Percentiles rank a stretch among this genome's conserved stretches.
Conservation (phyloP, 306 rosid species). For the Psophocarpus tetragonolobus region DNA sequence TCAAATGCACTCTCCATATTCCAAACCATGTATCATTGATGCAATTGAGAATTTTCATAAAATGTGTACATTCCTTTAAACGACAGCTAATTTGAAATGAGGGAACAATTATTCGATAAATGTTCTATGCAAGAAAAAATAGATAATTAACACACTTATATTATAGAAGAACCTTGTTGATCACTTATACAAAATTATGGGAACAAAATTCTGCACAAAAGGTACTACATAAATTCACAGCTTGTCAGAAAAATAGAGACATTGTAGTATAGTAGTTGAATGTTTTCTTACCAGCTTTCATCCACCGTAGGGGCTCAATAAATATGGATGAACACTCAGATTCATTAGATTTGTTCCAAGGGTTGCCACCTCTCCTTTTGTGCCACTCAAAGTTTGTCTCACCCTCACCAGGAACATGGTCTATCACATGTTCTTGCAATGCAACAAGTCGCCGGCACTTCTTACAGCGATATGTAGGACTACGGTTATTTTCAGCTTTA, state of each 20-base stretch:
- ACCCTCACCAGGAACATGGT: constrained; percentile 87
- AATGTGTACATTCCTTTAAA: background rate
- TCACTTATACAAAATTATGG: background rate
- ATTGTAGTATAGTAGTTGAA: constrained; percentile 14
- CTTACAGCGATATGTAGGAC: constrained; percentile 79
- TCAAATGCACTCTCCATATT: background rate
- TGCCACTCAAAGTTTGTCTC: constrained; percentile 73
- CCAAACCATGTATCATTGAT: background rate
- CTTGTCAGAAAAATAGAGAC: constrained; percentile 14
- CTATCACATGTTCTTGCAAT: constrained; percentile 76
- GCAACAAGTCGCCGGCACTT: constrained; percentile 88
- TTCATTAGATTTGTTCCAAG: constrained; percentile 64
- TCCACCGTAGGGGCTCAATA: constrained; percentile 93
- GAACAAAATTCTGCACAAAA: constrained; percentile 14
- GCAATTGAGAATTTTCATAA: background rate
- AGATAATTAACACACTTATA: constrained; percentile 15
- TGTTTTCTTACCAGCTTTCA: constrained; percentile 79
- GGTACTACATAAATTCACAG: background rate
- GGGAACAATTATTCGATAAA: constrained; percentile 5
- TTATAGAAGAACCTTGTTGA: background rate
- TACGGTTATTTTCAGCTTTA: constrained; percentile 41
- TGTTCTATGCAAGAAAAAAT: constrained; percentile 11
- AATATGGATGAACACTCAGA: constrained; percentile 87
- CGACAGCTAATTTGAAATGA: background rate
- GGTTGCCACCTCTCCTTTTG: constrained; percentile 75